Base-by-base conservation (phyloP, 2,329 filamentous ascomycete genomes). In the Epichloe hybrida region DNA sequence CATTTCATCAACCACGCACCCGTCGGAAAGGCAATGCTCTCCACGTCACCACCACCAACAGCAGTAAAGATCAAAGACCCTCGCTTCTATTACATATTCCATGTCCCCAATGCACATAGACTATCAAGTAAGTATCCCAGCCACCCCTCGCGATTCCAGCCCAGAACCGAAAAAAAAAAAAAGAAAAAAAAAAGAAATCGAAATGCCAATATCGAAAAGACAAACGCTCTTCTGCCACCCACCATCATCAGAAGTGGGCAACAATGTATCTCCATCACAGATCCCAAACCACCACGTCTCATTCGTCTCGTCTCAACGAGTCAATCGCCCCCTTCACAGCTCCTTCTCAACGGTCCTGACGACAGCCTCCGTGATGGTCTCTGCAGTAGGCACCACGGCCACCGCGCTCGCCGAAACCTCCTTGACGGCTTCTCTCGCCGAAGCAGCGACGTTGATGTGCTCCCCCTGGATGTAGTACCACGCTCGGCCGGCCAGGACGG, bases 391-490 rank as follows among this genome's bases (percentile, higher is more conserved):
- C 27, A 55, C 52, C 42, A 54, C 56, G 21, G 57, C 58, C 31
- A 65, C 56, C 38, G 61, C 60, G 40, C 61, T 60, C 39, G 59
- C 61, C 23, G 64, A 60, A 44, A 63, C 61, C 34, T 63, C 62
- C 55, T 60, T 62, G 40, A 68, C 58, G 12, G 59, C 62, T 45
- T 65, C 61, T 15, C 62, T 58, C 34, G 65, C 62, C 17, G 61
- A 63, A 21, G 60, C 61, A 3, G 58, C 71, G 42, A 75, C 68
- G 52, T 76, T 72, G 53, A 74, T 75, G 59, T 80, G 77, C 63
- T 95, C 89, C 58, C 58, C 93, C 57, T 84, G 83, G 67, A 88
- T 87, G 75, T 98, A 98, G 75, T 96, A 98, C 80, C 88, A 95
- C 50, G 88, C 83, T 64, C 91, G 86, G 64, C 82, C 81, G 63